These are phyloP conservation scores for Aspergillus mulundensis DNA, from an alignment of 495 filamentous ascomycete species.

Conservation along the genomic window DNA sequence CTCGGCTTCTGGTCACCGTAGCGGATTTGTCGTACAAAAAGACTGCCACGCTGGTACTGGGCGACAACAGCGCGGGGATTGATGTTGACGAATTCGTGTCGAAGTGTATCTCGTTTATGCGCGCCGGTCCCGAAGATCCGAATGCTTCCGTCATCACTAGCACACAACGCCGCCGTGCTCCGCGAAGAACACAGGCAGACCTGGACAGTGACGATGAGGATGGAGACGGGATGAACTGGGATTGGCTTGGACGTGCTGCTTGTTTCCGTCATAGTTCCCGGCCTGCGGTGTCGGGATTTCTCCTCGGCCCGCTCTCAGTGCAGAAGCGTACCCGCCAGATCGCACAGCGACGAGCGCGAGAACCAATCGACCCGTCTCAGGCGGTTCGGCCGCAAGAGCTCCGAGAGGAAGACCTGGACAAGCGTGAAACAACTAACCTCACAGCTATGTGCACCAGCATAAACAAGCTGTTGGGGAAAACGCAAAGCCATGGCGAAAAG, in stretches of 20 bases:
- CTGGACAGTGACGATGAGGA: conserved; percentile 55
- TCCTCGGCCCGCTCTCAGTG: conserved; percentile 84
- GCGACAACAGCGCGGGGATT: conserved; percentile 64
- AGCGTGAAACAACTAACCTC: conserved; percentile 68
- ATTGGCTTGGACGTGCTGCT: conserved; percentile 70
- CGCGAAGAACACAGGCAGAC: conserved; percentile 31
- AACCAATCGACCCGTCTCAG: conserved; percentile 58
- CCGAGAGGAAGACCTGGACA: conserved; percentile 62
- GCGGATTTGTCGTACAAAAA: conserved; percentile 76
- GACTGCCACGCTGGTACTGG: conserved; percentile 63
- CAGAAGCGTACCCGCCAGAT: conserved; percentile 73
- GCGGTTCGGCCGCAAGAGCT: conserved; percentile 71
- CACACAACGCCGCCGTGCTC: conserved; percentile 32
- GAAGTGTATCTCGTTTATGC: conserved; percentile 88
- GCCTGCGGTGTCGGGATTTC: conserved; percentile 75
- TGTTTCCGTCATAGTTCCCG: conserved; percentile 68
- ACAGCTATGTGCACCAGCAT: conserved; percentile 66
- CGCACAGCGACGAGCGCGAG: conserved; percentile 60
- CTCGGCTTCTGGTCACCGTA: conserved; percentile 71
- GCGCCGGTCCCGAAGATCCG: conserved; percentile 41
- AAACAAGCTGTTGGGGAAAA: conserved; percentile 39
- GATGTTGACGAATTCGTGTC: conserved; percentile 93
- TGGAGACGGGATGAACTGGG: conserved; percentile 81
- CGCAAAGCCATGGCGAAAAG: conserved; percentile 31
- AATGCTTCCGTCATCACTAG: conserved; percentile 15